Evolutionary conservation across 2,329 filamentous ascomycete genomes (phyloP), one percentile per base, ranked within the genome.

Genomic region (Monilinia fructicola): DNA sequence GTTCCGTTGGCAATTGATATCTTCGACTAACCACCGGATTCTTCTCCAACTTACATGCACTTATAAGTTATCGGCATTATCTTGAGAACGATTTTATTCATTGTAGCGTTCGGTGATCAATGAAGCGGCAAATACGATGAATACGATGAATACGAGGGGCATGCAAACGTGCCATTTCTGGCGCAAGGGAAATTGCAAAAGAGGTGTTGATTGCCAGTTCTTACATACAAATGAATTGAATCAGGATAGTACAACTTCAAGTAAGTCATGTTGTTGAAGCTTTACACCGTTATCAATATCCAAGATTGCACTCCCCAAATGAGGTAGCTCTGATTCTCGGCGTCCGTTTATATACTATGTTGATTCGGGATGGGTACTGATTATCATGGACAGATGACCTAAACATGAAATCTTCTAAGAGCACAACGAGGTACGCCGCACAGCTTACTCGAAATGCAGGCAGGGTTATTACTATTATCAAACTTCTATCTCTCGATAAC

Each of bases 381-480:
- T 21, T 3, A 9, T 35, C 10, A 7, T 54, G 16, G 9, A 54
- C 18, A 54, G 52, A 35, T 4, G 5, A 5, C 7, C 28, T 4
- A 10, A 21, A 31, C 16, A 3, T 26, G 14, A 16, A 26, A 53
- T 26, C 23, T 28, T 7, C 31, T 7, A 35, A 35, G 9, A 1
- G 5, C 4, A 7, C 31, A 7, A 35, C 5, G 31, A 35, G 31
- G 5, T 35, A 7, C 31, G 31, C 31, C 31, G 28, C 18, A 31
- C 18, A 10, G 2, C 3, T 2, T 18, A 21, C 28, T 28, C 16
- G 18, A 38, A 38, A 38, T 7, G 73, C 75, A n/a, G 18, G 23
- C 5, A 21, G 10, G 4, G 18, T 12, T 1, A 61, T 61, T 38
- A 21, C 58, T 23, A 50, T 44, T 26, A 16, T 61, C 44, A 35